Evolutionary conservation across 768 basidiomycete species (phyloP), one percentile per base, ranked within the genome.

Genomic region (Gyrodon lividus): DNA sequence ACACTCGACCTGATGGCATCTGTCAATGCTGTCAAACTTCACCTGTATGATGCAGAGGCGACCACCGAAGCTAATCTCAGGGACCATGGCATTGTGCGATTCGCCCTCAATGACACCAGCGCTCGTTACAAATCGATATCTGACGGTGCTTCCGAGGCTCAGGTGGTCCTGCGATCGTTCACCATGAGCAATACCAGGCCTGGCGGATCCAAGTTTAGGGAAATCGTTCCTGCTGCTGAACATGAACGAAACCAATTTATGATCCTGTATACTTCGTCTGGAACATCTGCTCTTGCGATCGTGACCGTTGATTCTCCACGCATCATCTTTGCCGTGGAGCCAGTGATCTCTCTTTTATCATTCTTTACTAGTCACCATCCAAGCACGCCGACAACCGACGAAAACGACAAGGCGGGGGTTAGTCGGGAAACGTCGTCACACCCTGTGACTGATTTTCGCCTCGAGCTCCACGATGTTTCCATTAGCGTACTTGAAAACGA

Each of bases 231-330:
- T 12, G 86, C 93, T 5, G 88, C 92, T 13, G 81, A 85, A 50
- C 92, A 97, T 59, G 81, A 86, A 52, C 76, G 89, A 45, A 94
- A 95, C 53, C 92, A 97, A 62, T 87, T 98, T 64, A 97, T 96
- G 91, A 65, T 97, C 16, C 79, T 97, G 28, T 98, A 90, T 68
- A 90, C 90, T 2, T 80, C 80, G 57, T 78, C 92, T 10, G 85
- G 87, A 14, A 65, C 72, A 19, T 75, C 83, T 33, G 76, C 89
- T 4, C 75, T 92, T n/a, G 86, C 84, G 6, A 79, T 98, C 50
- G 73, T 96, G 30, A 92, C 91, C 1, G 76, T 99, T 24, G 97
- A 99, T 62, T 92, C 92, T 19, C 97, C 97, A 5, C 83, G 87
- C 63, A 77, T 98, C 59, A 89, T 98, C 51, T 90, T 99, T 61